A percentile compares a stretch with the other conserved stretches of the same genome.
Conservation (phyloP, 2,329 filamentous ascomycete species). For the Paradendryphiella salina region DNA sequence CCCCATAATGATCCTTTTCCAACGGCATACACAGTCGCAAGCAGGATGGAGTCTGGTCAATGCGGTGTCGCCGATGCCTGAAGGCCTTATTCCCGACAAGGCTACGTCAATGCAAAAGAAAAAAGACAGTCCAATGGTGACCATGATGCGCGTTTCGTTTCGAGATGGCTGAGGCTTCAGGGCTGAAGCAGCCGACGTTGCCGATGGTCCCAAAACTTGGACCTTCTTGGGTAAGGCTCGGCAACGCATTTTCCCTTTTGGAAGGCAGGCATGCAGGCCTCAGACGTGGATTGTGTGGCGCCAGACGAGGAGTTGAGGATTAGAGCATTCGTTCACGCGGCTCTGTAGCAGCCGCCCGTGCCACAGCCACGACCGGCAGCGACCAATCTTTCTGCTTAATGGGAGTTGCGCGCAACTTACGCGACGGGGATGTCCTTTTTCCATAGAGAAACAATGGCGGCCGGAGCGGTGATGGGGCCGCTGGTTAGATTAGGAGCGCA, state of each 20-base stretch:
- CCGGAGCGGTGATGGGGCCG: constrained; percentile 7
- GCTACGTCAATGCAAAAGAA: constrained; percentile 6
- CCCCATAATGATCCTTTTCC: not conserved
- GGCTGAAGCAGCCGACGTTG: constrained; percentile 22
- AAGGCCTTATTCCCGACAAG: constrained; percentile 1
- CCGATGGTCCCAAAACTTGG: constrained; percentile 6
- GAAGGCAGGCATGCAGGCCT: constrained; percentile 22
- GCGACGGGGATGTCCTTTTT: not conserved
- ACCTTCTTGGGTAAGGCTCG: constrained; percentile 2
- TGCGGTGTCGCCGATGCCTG: not conserved
- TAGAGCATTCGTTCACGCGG: constrained; percentile 5
- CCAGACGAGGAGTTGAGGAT: constrained; percentile 13
- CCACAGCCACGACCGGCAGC: constrained; percentile 4
- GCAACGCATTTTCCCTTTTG: not conserved
- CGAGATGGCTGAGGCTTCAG: constrained; percentile 10
- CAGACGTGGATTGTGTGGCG: constrained; percentile 37
- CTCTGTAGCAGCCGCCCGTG: constrained; percentile 28
- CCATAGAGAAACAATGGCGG: constrained; percentile 3
- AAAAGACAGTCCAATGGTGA: constrained; percentile 9
- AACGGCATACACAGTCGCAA: too few species aligned
- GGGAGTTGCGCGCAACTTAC: not conserved
- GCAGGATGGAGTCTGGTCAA: not conserved
- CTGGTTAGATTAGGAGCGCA: constrained; percentile 16
- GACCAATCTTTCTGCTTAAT: not conserved
- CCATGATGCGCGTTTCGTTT: constrained; percentile 20